Conservation (phyloP, 2,329 filamentous ascomycete species). For the Colletotrichum plurivorum region DNA sequence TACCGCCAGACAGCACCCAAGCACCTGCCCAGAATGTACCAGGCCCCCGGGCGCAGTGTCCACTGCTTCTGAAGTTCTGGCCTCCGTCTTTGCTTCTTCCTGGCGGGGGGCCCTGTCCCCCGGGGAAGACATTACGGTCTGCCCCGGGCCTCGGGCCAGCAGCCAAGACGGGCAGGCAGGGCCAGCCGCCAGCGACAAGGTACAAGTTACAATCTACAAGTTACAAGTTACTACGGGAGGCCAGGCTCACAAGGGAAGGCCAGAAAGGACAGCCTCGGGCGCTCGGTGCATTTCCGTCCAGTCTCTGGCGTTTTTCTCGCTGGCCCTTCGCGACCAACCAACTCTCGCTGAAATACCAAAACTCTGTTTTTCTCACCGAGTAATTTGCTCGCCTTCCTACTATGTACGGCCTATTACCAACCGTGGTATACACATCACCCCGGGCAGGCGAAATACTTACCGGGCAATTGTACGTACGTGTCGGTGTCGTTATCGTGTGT, state of each 20-base stretch:
- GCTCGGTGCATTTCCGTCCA: slow-evolving; percentile 36
- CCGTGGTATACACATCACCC: no score
- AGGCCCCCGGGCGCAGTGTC: no score
- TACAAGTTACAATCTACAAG: no score
- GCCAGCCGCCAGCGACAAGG: no score
- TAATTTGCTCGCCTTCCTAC: slow-evolving; percentile 4
- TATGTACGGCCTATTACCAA: no score
- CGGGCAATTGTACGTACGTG: no score
- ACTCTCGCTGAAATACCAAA: slow-evolving; percentile 31
- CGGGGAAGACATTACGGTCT: slow-evolving; percentile 50
- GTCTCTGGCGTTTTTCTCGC: slow-evolving; percentile 21
- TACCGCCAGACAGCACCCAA: no score
- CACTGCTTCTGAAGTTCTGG: not conserved
- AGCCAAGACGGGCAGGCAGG: no score
- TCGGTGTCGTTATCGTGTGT: not conserved
- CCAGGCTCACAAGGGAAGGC: not conserved
- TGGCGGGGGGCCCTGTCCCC: slow-evolving; percentile 38
- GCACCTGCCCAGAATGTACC: no score
- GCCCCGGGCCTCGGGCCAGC: slow-evolving; percentile 40
- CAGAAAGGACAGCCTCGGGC: not conserved
- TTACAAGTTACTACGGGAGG: not conserved
- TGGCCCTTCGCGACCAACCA: not conserved
- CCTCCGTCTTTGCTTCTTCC: slow-evolving; percentile 14
- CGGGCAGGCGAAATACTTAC: no score
- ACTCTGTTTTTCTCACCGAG: slow-evolving; percentile 15